Base-by-base conservation (phyloP, 2,329 filamentous ascomycete genomes). In the Colletotrichum zoysiae region DNA sequence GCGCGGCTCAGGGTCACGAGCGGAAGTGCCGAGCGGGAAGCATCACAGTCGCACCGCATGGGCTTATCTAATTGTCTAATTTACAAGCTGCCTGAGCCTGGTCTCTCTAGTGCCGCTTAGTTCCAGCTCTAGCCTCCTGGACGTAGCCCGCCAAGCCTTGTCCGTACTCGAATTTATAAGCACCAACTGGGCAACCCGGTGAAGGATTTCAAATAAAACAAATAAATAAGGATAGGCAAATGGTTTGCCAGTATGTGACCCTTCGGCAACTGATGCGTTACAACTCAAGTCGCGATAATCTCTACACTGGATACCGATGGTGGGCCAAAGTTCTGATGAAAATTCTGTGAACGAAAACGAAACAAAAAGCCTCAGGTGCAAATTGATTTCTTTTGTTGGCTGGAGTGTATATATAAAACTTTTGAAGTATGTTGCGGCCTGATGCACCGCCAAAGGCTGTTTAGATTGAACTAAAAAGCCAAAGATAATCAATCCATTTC, bases 351-450 rank as follows among this genome's bases (percentile, higher is more conserved):
- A 33, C 18, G 26, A 20, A 50, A 26, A 38, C 5, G 12, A 51
- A 26, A 20, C 16, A 38, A 50, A 57, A 30, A 67, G 63, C 18
- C 56, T 50, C 55, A 40, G 63, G 35, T 61, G 11, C n/a, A 16
- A 33, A 48, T 42, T 70, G 56, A 33, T 42, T 67, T 60, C 40
- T 38, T 12, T 38, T 23, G 5, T 50, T 59, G 20, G 50, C 40
- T 35, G 20, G 2, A 42, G 9, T 38, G 51, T 4, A 38, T 4
- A 38, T 4, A 11, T n/a, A n/a, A 56, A 55, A 63, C 44, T 44
- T 46, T 51, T 63, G n/a, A 48, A 60, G 65, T 66, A 48, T 12
- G 53, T 60, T 53, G 38, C 59, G 48, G 59, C 51, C 65, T 64
- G 23, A 59, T 55, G 65, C 59, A 26, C 40, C 56, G 40, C n/a